Percentiles rank a stretch among this genome's conserved stretches.
These are phyloP conservation scores for Penicillium steckii DNA, from an alignment of 495 filamentous ascomycete genomes.

Conservation along the genomic window DNA sequence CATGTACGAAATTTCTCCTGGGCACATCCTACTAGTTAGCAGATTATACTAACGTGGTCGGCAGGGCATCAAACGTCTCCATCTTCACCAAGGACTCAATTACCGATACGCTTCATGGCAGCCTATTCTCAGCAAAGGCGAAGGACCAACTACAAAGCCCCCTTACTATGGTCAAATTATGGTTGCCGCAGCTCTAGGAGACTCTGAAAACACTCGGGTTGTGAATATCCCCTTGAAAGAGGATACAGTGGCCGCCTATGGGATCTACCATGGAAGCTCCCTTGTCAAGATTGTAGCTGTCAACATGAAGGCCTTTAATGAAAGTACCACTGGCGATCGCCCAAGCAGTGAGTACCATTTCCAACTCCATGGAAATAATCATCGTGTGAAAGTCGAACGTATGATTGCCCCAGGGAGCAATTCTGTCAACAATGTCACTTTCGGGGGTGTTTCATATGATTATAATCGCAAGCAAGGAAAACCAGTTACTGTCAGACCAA, in stretches of 20 bases:
- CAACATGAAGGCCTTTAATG: constrained; percentile 11
- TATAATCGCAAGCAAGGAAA: constrained; percentile 8
- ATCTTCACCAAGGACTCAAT: constrained; percentile 23
- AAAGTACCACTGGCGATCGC: not conserved
- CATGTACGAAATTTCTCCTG: constrained; percentile 6
- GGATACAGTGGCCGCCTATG: constrained; percentile 16
- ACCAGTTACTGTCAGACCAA: constrained; percentile 6
- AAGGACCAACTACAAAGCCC: constrained; percentile 7
- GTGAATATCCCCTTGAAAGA: constrained; percentile 14
- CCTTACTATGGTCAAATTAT: constrained; percentile 22
- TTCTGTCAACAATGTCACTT: constrained; percentile 5
- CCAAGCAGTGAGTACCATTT: constrained; percentile 12
- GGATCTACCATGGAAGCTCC: constrained; percentile 3
- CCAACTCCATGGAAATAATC: not conserved
- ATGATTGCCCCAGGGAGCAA: constrained; percentile 16
- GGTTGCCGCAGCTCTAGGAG: constrained; percentile 9
- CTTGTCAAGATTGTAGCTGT: constrained; percentile 9
- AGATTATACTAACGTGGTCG: not conserved
- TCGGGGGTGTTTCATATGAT: constrained; percentile 16
- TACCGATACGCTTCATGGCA: constrained; percentile 25
- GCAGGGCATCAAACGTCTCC: constrained; percentile 19
- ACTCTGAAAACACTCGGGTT: constrained; percentile 1
- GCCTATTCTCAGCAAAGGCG: constrained; percentile 11
- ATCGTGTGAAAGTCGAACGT: constrained; percentile 5
- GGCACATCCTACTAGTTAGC: not conserved